phyloP scores from a whole-genome alignment of 495 filamentous ascomycete genomes.

The Aspergillus cristatus region DNA sequence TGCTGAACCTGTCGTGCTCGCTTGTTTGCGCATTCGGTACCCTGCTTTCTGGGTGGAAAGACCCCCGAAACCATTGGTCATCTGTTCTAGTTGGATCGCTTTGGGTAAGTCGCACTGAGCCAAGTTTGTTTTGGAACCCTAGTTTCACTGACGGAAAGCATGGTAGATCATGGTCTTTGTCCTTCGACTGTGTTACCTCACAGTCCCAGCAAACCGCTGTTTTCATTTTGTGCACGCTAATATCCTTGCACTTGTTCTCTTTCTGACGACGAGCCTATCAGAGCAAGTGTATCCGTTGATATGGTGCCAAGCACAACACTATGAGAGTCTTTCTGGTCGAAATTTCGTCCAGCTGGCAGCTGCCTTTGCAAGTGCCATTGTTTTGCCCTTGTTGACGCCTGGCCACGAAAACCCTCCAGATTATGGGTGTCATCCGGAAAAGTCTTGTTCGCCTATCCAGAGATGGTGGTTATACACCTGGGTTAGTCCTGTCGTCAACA shows the following conservation, averaged over 20 bases:
- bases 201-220: neutral
- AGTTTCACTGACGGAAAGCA: too few species aligned
- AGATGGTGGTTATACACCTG: constrained; percentile 3
- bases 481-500: neutral
- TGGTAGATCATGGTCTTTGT: neutral
- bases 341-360: neutral
- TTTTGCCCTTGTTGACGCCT: neutral
- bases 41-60: neutral
- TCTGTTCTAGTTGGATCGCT: neutral
- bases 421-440: neutral
- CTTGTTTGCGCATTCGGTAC: neutral
- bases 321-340: neutral
- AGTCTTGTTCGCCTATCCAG: neutral
- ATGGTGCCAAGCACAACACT: neutral
- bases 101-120: neutral
- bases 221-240: neutral
- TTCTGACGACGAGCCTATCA: neutral
- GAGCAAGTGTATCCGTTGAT: constrained; percentile 1
- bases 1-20: neutral
- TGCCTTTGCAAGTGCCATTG: neutral
- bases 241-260: neutral
- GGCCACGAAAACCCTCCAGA: neutral
- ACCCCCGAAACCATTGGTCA: neutral
- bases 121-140: too few species aligned
- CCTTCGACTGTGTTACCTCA: neutral